Evolutionary conservation across 768 basidiomycete genomes (phyloP), one percentile per base, ranked within the genome.

Genomic region (Lentinula lateritia): DNA sequence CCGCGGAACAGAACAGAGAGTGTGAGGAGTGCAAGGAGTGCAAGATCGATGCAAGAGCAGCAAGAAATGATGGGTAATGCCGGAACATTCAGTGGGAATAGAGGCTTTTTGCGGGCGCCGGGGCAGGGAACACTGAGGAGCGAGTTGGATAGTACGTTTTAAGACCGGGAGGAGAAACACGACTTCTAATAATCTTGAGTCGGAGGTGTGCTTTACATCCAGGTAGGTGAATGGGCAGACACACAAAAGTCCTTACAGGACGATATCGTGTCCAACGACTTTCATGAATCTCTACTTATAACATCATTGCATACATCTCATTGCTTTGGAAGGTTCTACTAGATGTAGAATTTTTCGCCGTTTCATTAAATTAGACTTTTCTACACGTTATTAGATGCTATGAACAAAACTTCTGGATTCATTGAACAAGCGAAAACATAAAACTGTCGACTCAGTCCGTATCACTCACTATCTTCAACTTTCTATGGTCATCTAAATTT

Each of bases 1-100:
- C 35, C 48, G 45, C 20, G 35, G 65, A 64, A 6, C 53, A 62
- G 58, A 38, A 16, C n/a, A 36, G 43, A 34, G 45, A 59, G 58
- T 20, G 45, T 59, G 34, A 34, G 58, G 36, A 48, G 45, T 12
- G 58, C 10, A 13, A 36, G 36, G 18, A 54, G 53, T 54, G 35
- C 55, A 13, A n/a, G 55, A 41, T 56, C 55, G 15, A 43, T 28
- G 41, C 55, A 41, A 23, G 55, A 56, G 8, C 45, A 46, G n/a
- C 43, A 50, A 36, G 58, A 59, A 23, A 35, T 50, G 53, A 50
- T 68, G 50, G 73, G 72, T 46, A 74, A 74, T 66, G 69, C 69
- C 36, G 71, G 70, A n/a, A 61, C 64, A n/a, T 72, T 74, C 58
- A 63, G 60, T 20, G 43, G 36, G 36, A 46, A 41, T 16, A 56